Base-by-base conservation (phyloP, 768 basidiomycete species). In the Tricholoma sp. region DNA sequence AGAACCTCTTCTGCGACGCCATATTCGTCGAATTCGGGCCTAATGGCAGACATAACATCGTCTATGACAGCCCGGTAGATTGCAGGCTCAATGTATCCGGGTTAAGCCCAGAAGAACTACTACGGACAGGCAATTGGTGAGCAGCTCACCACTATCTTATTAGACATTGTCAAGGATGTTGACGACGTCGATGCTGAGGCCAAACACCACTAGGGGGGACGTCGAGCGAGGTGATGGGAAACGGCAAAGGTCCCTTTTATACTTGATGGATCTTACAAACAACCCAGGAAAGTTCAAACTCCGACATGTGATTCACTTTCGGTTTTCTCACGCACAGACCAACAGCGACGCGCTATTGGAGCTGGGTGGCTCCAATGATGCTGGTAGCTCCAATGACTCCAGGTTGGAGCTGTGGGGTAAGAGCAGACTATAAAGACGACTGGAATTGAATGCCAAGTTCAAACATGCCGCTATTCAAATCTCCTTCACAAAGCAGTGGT, bases 111-210 rank as follows among this genome's bases (percentile, higher is more conserved):
- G 64, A 60, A 70, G 73, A 69, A 77, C 80, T 82, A 82, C 80
- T 77, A 80, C 74, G 70, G 70, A 75, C 72, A 74, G 65, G 73
- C 74, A 74, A 73, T 79, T 73, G 76, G 81, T 81, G 84, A 83
- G 80, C 76, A 84, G 88, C 90, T 91, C 83, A 94, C 93, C 86
- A 96, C 94, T 80, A 94, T 92, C 81, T 95, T 95, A 88, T 96
- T 96, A 59, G 93, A 94, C 94, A 95, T 24, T 96, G 53, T 65
- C 65, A 68, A 63, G 3, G 20, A 66, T 61, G 63, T 62, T 57
- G 64, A 50, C 18, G 28, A 57, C 56, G 66, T 68, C 66, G 71
- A 66, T 63, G 65, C 62, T 68, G 70, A 66, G 53, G 62, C 61
- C 66, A 69, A 69, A 70, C 68, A 69, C 72, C 69, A 65, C 71